These are phyloP conservation scores for Ceratorhiza oryzae-sativae DNA, from an alignment of 1,284 basidiomycete species.

Conservation along the genomic window DNA sequence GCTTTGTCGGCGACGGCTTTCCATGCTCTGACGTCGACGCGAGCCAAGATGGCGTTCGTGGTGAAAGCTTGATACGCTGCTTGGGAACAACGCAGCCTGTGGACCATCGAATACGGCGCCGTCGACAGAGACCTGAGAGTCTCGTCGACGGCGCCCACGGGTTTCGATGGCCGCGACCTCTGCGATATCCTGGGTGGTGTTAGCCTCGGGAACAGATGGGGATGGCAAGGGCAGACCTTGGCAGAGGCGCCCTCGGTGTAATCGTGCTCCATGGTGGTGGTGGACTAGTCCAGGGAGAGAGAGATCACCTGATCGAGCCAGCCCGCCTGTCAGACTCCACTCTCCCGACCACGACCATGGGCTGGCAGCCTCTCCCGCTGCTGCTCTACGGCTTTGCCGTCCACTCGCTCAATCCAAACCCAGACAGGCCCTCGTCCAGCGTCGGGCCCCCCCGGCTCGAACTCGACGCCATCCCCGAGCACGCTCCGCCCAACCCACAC, in stretches of 20 bases:
- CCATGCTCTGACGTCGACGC: constrained; percentile 45
- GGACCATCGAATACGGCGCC: constrained; percentile 80
- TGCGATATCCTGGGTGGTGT: constrained; percentile 68
- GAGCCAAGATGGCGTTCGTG: constrained; percentile 59
- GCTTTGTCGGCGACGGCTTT: constrained; percentile 11
- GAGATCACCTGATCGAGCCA: too few species aligned
- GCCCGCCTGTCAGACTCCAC: neutral
- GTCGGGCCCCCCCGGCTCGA: constrained; percentile 61
- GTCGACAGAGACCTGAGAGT: constrained; percentile 68
- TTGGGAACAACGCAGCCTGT: constrained; percentile 71
- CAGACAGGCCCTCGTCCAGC: constrained; percentile 23
- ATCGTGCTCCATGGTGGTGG: constrained; percentile 53
- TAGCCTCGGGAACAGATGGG: neutral
- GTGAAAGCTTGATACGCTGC: constrained; percentile 79
- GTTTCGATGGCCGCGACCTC: constrained; percentile 55
- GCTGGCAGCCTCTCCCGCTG: constrained; percentile 81
- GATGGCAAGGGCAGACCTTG: neutral
- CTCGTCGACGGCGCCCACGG: constrained; percentile 59
- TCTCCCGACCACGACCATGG: constrained; percentile 44
- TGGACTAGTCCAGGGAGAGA: neutral
- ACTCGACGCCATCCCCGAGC: constrained; percentile 62
- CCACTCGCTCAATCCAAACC: constrained; percentile 66
- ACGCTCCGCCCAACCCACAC: constrained; percentile 69
- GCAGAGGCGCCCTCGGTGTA: constrained; percentile 79
- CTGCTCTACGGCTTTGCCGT: constrained; percentile 85